Conservation (phyloP, 305 asterid genomes). For the Fraxinus paxiana region DNA sequence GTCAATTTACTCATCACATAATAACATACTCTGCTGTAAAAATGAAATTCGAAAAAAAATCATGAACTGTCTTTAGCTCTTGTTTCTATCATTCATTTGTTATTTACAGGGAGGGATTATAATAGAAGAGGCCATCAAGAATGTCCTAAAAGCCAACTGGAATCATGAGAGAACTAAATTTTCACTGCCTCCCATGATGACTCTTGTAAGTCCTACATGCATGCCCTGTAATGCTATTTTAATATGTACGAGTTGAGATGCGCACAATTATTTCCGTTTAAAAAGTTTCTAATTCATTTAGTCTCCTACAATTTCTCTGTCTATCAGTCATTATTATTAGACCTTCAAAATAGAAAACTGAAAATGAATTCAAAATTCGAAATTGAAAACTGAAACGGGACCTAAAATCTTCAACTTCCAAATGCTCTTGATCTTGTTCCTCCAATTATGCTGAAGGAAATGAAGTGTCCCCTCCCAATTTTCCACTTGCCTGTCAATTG, state of each 20-base stretch:
- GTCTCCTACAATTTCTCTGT: neutral
- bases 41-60: neutral
- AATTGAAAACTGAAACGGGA: neutral
- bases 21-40: neutral
- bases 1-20: neutral
- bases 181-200: conserved; percentile 84
- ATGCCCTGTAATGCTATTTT: conserved; percentile 15
- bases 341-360: neutral
- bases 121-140: conserved; percentile 57
- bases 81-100: conserved; percentile 7
- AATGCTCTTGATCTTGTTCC: neutral
- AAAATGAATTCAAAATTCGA: neutral
- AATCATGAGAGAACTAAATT: conserved; percentile 84
- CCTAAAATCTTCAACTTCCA: neutral
- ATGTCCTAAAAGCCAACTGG: conserved; percentile 78
- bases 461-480: neutral
- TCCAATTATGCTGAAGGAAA: neutral
- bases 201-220: conserved; percentile 56
- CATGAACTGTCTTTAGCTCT: neutral
- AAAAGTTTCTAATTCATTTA: neutral
- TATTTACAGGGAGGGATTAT: conserved; percentile 54
- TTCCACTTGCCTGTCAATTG: neutral
- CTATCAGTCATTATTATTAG: neutral
- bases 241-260: neutral
- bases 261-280: neutral